Percentiles rank a stretch among this genome's conserved stretches.
Conservation (phyloP, 805 yeast species). For the Clavispora vitiphila region DNA sequence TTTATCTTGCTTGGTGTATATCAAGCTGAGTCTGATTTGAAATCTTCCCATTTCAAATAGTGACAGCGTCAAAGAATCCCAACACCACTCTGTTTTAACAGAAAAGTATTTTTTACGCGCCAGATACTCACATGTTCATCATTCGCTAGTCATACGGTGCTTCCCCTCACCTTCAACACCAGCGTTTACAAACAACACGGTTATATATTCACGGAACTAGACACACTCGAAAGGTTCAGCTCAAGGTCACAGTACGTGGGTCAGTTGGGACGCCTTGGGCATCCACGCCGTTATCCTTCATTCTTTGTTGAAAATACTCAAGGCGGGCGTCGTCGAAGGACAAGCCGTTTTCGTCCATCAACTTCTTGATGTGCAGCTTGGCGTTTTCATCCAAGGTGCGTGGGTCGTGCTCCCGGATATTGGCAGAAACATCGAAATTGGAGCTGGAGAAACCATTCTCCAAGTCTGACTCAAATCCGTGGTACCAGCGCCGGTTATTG, state of each 20-base stretch:
- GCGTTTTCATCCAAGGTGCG: slow-evolving; percentile 53
- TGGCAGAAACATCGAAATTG: slow-evolving; percentile 47
- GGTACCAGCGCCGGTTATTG: slow-evolving; percentile 21
- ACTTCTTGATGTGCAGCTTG: slow-evolving; percentile 43
- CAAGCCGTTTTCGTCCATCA: slow-evolving; percentile 50
- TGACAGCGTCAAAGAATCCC: no score
- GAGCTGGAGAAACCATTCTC: slow-evolving; percentile 55
- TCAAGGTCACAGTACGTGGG: slow-evolving; percentile 55
- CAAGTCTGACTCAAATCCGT: slow-evolving; percentile 36
- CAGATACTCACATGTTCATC: no score
- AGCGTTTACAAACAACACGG: no score
- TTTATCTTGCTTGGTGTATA: no score
- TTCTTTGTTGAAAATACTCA: slow-evolving; percentile 39
- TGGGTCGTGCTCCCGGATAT: slow-evolving; percentile 42
- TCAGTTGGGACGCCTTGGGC: slow-evolving; percentile 66
- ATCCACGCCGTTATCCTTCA: slow-evolving; percentile 43
- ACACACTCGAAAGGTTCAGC: no score
- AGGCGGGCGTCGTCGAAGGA: slow-evolving; percentile 69
- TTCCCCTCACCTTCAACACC: neutral
- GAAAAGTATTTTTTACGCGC: no score
- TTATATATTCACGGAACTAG: no score
- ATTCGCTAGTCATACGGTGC: no score
- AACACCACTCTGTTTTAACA: no score
- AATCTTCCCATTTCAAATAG: no score
- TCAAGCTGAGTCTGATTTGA: no score